Conservation (phyloP, 2,329 filamentous ascomycete species). For the Trichoderma koningii region DNA sequence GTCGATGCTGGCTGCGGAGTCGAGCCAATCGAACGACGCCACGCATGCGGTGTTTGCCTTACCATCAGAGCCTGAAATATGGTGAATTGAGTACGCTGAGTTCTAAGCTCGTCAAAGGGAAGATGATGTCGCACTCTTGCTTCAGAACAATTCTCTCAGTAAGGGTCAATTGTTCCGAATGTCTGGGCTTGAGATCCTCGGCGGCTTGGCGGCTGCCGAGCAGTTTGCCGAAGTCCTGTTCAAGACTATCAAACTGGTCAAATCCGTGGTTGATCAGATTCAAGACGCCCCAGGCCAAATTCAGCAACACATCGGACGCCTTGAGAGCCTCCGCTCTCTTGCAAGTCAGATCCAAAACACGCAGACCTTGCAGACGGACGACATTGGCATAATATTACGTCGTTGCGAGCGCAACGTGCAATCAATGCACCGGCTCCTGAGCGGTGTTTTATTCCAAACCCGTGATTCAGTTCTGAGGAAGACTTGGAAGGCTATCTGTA, state of each 20-base stretch:
- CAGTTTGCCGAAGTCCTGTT: neutral
- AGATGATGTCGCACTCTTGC: no score
- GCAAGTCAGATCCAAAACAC: neutral
- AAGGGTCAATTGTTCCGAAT: no score
- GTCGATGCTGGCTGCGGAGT: neutral
- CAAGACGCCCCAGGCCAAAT: neutral
- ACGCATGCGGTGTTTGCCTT: neutral
- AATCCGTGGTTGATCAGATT: neutral
- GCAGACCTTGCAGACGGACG: neutral
- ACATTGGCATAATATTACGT: neutral
- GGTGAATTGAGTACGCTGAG: no score
- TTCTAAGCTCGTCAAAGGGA: no score
- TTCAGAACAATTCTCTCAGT: no score
- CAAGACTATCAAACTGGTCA: neutral
- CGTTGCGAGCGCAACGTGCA: neutral
- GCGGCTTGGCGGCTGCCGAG: neutral
- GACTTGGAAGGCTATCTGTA: neutral
- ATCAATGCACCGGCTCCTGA: neutral
- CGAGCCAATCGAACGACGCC: neutral
- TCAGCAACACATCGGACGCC: neutral
- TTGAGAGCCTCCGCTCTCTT: neutral
- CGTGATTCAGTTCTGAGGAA: neutral
- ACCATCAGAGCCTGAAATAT: neutral
- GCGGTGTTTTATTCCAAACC: neutral
- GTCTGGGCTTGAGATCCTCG: neutral